Percentiles rank a stretch among this genome's conserved stretches.
phyloP scores from a whole-genome alignment of 78 protist genomes.

The Isochrysis galbana region DNA sequence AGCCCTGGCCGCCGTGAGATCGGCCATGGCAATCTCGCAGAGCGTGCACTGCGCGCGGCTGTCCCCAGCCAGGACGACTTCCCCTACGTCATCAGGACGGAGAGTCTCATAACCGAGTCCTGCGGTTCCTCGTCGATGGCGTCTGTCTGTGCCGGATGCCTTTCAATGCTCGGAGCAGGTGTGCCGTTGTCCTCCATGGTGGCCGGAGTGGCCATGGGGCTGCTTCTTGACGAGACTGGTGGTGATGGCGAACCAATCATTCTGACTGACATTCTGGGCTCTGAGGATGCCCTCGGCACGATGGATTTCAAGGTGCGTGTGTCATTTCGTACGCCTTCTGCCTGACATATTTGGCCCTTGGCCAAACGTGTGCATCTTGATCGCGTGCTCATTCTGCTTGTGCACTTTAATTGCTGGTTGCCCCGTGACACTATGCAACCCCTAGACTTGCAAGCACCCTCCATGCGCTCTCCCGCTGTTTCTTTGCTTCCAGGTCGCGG shows the following conservation, averaged over 20 bases:
- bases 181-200: background rate
- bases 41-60: slow-evolving; percentile 27
- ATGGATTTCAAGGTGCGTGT: slow-evolving; percentile 40
- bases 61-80: slow-evolving; percentile 5
- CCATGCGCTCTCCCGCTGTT: too few species aligned
- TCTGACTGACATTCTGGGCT: slow-evolving; percentile 49
- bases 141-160: slow-evolving; percentile 38
- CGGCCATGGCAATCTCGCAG: slow-evolving; percentile 51
- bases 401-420: too few species aligned
- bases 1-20: slow-evolving; percentile 36
- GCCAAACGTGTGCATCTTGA: too few species aligned
- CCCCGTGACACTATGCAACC: too few species aligned
- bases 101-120: slow-evolving; percentile 31
- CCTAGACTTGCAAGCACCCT: too few species aligned
- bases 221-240: background rate
- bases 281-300: slow-evolving; percentile 45
- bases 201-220: slow-evolving; percentile 51
- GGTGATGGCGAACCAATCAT: background rate
- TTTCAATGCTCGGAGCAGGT: slow-evolving; percentile 39
- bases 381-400: too few species aligned
- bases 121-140: slow-evolving; percentile 44
- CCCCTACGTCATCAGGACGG: slow-evolving; percentile 37
- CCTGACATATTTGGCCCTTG: too few species aligned
- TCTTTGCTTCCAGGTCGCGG: slow-evolving; percentile 23
- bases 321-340: too few species aligned